Percentiles rank a stretch among this genome's conserved stretches.
These are phyloP conservation scores for Nemania serpens DNA, from an alignment of 2,329 filamentous ascomycete genomes.

Conservation along the genomic window DNA sequence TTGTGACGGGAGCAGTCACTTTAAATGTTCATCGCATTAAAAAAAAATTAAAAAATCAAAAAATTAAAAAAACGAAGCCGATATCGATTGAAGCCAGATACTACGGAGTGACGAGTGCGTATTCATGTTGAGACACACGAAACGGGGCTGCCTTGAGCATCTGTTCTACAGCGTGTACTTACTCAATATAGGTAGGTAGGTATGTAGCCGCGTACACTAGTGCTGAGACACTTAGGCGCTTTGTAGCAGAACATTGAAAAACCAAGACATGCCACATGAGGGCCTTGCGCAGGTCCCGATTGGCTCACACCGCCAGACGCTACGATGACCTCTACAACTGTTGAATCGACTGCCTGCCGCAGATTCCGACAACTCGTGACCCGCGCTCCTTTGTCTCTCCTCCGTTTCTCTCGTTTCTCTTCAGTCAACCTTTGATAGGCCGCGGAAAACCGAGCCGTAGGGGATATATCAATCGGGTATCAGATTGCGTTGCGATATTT, in stretches of 20 bases:
- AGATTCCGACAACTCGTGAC: constrained; percentile 1
- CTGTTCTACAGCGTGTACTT: too few species aligned
- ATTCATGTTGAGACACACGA: too few species aligned
- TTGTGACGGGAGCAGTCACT: neutral
- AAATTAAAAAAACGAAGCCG: too few species aligned
- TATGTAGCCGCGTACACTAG: neutral
- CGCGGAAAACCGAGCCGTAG: constrained; percentile 13
- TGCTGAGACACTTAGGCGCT: neutral
- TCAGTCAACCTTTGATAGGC: neutral
- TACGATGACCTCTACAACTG: constrained; percentile 9
- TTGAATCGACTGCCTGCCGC: constrained; percentile 8
- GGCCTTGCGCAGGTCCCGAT: constrained; percentile 1
- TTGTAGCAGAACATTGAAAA: neutral
- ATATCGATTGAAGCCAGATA: too few species aligned
- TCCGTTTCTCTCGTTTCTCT: neutral
- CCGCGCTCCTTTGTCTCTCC: neutral
- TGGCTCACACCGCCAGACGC: constrained; percentile 10
- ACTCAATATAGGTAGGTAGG: too few species aligned
- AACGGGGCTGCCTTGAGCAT: too few species aligned
- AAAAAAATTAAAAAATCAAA: too few species aligned
- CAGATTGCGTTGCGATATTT: too few species aligned
- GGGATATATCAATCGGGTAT: neutral
- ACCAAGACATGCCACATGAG: constrained; percentile 20
- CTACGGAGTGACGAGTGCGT: too few species aligned
- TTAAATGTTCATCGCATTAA: too few species aligned